A percentile compares a stretch with the other conserved stretches of the same genome.
Conservation (phyloP, 805 yeast genomes). For the Geotrichum ghanense region DNA sequence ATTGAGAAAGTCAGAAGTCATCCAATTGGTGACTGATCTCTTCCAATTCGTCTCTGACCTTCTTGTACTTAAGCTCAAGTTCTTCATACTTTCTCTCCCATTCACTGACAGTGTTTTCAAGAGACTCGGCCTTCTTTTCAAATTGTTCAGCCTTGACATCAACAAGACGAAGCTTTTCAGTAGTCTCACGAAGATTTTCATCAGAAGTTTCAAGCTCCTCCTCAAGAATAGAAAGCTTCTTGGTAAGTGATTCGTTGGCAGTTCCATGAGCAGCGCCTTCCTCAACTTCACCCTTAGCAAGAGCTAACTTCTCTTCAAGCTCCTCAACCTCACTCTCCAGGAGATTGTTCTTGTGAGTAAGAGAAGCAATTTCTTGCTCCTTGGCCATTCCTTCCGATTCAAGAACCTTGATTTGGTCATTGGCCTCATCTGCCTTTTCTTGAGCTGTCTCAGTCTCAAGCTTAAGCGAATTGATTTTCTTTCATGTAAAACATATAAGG, state of each 20-base stretch:
- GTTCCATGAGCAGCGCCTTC: conserved; percentile 82
- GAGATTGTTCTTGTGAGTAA: conserved; percentile 82
- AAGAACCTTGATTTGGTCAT: conserved; percentile 69
- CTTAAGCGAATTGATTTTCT: conserved; percentile 84
- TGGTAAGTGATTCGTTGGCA: conserved; percentile 80
- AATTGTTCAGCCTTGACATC: conserved; percentile 94
- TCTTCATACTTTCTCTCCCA: conserved; percentile 89
- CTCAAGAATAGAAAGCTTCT: conserved; percentile 81
- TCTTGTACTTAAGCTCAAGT: conserved; percentile 64
- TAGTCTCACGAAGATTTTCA: conserved; percentile 82
- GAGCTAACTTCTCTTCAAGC: conserved; percentile 60
- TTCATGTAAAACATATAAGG: not conserved
- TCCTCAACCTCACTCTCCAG: conserved; percentile 72
- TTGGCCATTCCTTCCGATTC: conserved; percentile 88
- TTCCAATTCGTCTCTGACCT: conserved; percentile 87
- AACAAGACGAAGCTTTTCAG: conserved; percentile 86
- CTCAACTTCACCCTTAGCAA: conserved; percentile 77
- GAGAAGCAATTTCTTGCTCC: conserved; percentile 89
- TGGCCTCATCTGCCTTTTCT: conserved; percentile 85
- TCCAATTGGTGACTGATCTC: conserved; percentile 95
- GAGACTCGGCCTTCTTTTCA: conserved; percentile 84
- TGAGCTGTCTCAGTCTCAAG: conserved; percentile 96
- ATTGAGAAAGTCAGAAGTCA: not conserved
- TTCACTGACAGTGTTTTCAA: conserved; percentile 85
- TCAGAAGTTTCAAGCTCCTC: conserved; percentile 87